Evolutionary conservation across 768 basidiomycete species (phyloP), one percentile per base, ranked within the genome.

Genomic region (Mycena belliarum): DNA sequence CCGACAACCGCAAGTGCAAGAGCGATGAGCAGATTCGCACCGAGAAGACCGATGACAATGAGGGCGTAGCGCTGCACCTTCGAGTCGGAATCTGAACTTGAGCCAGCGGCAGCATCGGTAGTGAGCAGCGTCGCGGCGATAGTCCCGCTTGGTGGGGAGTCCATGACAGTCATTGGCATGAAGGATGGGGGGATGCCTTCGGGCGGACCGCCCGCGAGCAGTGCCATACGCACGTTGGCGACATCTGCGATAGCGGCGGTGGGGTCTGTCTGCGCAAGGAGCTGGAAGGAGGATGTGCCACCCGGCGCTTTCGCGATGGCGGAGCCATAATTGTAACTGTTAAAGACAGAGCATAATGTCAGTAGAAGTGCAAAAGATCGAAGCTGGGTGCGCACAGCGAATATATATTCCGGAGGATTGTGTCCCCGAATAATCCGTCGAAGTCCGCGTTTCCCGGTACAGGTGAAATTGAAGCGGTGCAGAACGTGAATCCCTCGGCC

Each of bases 21-120:
- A 4, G 52, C 16, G 8, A 61, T 29, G 15, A 61, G 11, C 10
- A 62, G 33, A 25, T 52, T 57, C 18, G 50, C 60, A 4, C 45
- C 32, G 7, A 62, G 51, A 2, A 62, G 44, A n/a, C 60, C 60
- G 23, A 62, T 53, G 21, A 58, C 18, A 24, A 58, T 45, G 18
- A 40, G 51, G 11, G 40, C 52, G 41, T 55, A 63, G 23, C 53
- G 42, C 32, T 9, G 15, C 6, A 15, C 16, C 8, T 11, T 10
- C n/a, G 43, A 24, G 14, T 55, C 46, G 4, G n/a, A 26, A 10
- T 18, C 21, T 1, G 35, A 21, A 28, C 10, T 6, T 37, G 28
- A 28, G 18, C 24, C 7, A 18, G 35, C 8, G 45, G 7, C 18
- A 1, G 45, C 54, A n/a, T 15, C 26, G 16, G n/a, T 42, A 4